Conservation (phyloP, 441 rosid species). For the Corymbia calophylla region DNA sequence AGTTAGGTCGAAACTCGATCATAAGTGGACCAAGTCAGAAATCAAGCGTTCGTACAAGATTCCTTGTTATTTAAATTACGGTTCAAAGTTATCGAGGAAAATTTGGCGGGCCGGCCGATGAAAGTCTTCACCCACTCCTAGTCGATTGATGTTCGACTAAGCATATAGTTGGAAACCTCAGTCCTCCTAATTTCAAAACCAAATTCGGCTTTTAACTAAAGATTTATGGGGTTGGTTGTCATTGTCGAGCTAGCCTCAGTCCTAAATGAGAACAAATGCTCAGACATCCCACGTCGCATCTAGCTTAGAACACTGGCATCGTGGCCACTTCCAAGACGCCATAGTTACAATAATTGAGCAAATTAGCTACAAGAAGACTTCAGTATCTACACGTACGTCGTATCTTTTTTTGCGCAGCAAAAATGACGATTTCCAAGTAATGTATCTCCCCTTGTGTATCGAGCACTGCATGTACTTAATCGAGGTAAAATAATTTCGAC, state of each 20-base stretch:
- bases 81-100: not conserved
- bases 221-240: accelerated
- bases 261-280: not conserved
- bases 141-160: not conserved
- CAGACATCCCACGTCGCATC: not conserved
- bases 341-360: not conserved
- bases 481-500: not conserved
- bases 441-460: not conserved
- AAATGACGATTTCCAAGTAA: not conserved
- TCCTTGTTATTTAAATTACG: too few species aligned
- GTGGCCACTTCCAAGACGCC: not conserved
- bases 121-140: not conserved
- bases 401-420: not conserved
- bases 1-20: not conserved
- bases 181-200: not conserved
- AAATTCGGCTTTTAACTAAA: not conserved
- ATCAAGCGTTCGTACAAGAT: not conserved
- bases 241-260: not conserved
- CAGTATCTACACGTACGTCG: too few species aligned
- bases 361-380: not conserved
- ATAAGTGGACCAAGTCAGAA: not conserved
- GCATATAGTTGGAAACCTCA: not conserved
- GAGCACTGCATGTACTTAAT: not conserved
- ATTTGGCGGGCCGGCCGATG: accelerated
- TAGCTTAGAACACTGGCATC: not conserved